Conservation (phyloP, 441 rosid species). For the Populus hybrid region DNA sequence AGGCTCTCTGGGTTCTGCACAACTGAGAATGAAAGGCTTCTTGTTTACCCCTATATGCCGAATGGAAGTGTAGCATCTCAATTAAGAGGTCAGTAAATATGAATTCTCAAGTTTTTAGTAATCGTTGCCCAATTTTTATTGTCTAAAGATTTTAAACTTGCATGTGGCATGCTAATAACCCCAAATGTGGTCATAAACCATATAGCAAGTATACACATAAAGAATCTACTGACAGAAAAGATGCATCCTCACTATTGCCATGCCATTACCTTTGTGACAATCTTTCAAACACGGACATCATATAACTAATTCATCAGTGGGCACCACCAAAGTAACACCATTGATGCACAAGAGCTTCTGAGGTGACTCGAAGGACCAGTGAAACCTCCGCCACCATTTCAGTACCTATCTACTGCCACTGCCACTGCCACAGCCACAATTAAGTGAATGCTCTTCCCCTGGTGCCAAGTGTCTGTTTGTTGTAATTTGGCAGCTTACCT, state of each 20-base stretch:
- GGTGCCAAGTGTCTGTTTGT: background rate
- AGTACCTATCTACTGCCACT: conserved; percentile 1
- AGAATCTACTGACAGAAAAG: background rate
- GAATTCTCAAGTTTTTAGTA: background rate
- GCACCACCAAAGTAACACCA: background rate
- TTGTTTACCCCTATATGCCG: conserved; percentile 96
- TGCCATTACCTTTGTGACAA: background rate
- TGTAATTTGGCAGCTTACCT: background rate
- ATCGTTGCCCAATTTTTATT: background rate
- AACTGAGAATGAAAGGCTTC: no score
- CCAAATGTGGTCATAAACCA: background rate
- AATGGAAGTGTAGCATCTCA: conserved; percentile 95
- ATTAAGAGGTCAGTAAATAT: conserved; percentile 56
- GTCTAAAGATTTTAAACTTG: background rate
- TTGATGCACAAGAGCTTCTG: background rate
- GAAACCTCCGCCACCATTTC: conserved; percentile 1
- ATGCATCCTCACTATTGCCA: background rate
- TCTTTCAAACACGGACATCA: background rate
- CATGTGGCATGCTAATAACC: background rate
- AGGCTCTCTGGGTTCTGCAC: no score
- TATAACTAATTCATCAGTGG: background rate
- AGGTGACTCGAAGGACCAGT: background rate
- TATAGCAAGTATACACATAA: background rate
- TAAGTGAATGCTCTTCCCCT: background rate
- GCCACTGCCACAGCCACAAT: background rate